These are phyloP conservation scores for Lipomyces chichibuensis DNA, from an alignment of 805 yeast species.

Conservation along the genomic window DNA sequence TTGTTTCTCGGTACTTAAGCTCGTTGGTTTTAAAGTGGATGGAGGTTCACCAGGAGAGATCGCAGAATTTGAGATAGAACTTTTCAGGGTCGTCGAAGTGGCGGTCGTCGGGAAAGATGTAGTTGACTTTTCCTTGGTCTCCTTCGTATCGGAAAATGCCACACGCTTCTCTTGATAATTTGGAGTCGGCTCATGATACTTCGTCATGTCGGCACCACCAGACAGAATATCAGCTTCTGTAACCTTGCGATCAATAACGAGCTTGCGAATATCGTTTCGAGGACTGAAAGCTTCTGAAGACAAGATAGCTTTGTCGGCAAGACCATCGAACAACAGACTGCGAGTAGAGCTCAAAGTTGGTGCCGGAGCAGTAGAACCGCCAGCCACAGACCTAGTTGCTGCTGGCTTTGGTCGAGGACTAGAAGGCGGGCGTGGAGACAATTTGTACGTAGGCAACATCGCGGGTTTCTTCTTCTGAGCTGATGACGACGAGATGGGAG, in stretches of 20 bases:
- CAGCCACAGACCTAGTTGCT: constrained; percentile 17
- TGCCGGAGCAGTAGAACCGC: constrained; percentile 10
- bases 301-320: constrained; percentile 68
- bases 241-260: constrained; percentile 54
- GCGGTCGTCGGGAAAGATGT: neutral
- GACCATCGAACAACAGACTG: constrained; percentile 47
- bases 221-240: constrained; percentile 36
- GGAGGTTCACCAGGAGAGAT: neutral
- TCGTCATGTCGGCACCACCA: constrained; percentile 26
- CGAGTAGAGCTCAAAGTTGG: constrained; percentile 26
- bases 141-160: constrained; percentile 20
- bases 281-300: constrained; percentile 75
- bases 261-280: constrained; percentile 55
- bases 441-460: constrained; percentile 61
- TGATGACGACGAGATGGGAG: constrained; percentile 46
- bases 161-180: constrained; percentile 35
- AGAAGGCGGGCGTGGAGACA: constrained; percentile 66
- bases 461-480: constrained; percentile 61
- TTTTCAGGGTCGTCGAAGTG: neutral
- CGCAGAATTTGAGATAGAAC: neutral
- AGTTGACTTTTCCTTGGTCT: constrained; percentile 8
- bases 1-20: neutral
- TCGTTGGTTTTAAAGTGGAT: neutral
- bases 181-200: neutral
- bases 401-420: constrained; percentile 36